phyloP scores from a whole-genome alignment of 352 stramenopile genomes.

The Phytophthora crassamura region DNA sequence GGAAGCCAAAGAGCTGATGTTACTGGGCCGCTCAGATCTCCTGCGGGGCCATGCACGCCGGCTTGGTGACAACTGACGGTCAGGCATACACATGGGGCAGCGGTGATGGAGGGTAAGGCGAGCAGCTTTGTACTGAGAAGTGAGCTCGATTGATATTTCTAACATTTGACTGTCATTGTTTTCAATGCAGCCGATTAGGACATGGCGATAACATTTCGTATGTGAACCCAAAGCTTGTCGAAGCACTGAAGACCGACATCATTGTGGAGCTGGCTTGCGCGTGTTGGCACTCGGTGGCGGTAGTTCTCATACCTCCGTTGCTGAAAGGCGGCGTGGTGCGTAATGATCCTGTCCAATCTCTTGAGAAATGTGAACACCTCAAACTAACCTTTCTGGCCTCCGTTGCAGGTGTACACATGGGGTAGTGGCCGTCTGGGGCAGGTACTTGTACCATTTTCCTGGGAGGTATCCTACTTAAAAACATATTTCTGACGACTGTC shows the following conservation, averaged over 20 bases:
- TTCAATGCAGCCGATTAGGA: slow-evolving; percentile 56
- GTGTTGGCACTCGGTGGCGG: slow-evolving; percentile 89
- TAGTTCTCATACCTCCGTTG: slow-evolving; percentile 89
- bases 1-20: not conserved
- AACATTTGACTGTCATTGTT: not conserved
- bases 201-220: slow-evolving; percentile 78
- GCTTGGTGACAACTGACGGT: slow-evolving; percentile 73
- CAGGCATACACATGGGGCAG: slow-evolving; percentile 85
- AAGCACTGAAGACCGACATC: slow-evolving; percentile 73
- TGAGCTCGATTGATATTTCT: no score
- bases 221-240: slow-evolving; percentile 77
- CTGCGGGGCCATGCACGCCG: slow-evolving; percentile 80
- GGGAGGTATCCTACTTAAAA: not conserved
- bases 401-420: slow-evolving; percentile 88
- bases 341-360: slow-evolving; percentile 1
- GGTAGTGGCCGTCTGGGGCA: slow-evolving; percentile 93
- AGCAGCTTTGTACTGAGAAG: not conserved
- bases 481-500: not conserved
- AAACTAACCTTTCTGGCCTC: not conserved
- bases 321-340: slow-evolving; percentile 79
- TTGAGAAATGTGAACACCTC: not conserved
- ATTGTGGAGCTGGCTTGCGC: slow-evolving; percentile 83
- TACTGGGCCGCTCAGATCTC: slow-evolving; percentile 59
- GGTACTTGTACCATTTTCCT: slow-evolving; percentile 38
- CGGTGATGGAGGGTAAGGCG: slow-evolving; percentile 80